Evolutionary conservation across 768 basidiomycete genomes (phyloP).

Genomic region (Suillus subaureus): DNA sequence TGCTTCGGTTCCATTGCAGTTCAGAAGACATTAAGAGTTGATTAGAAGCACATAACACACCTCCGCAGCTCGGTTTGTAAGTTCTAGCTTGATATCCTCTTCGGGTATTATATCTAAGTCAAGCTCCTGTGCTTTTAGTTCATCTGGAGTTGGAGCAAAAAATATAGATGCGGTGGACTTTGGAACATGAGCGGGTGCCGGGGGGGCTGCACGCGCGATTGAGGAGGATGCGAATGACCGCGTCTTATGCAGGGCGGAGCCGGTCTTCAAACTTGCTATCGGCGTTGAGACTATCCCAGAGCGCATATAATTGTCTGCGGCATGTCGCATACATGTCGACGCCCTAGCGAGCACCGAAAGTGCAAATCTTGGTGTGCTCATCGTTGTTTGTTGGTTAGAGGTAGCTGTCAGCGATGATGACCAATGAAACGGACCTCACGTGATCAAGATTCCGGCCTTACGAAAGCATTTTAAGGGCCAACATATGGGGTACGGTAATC

Average conservation of each 20-base stretch:
- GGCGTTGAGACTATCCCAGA: not conserved
- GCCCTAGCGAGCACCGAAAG: not conserved
- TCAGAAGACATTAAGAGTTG: constrained; percentile 4
- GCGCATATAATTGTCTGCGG: not conserved
- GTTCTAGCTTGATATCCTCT: constrained; percentile 53
- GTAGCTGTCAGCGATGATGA: not conserved
- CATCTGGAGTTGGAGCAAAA: constrained; percentile 47
- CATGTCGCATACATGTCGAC: not conserved
- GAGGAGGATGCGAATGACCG: constrained; percentile 1
- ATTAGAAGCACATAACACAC: constrained; percentile 37
- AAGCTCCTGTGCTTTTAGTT: constrained; percentile 62
- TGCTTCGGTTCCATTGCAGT: constrained; percentile 53
- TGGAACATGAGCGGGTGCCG: not conserved
- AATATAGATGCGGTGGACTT: not conserved
- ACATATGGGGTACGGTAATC: too few species aligned
- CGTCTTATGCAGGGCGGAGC: not conserved
- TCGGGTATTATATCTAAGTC: constrained; percentile 60
- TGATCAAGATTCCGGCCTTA: not conserved
- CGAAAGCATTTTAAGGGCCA: too few species aligned
- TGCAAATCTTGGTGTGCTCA: constrained; percentile 4
- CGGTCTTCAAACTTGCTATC: not conserved
- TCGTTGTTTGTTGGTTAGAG: not conserved
- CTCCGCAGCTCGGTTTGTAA: constrained; percentile 79
- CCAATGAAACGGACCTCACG: not conserved
- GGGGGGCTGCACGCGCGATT: not conserved